A percentile compares a stretch with the other conserved stretches of the same genome.
phyloP scores from a whole-genome alignment of 2,329 filamentous ascomycete species.

The Penicillium sp. region DNA sequence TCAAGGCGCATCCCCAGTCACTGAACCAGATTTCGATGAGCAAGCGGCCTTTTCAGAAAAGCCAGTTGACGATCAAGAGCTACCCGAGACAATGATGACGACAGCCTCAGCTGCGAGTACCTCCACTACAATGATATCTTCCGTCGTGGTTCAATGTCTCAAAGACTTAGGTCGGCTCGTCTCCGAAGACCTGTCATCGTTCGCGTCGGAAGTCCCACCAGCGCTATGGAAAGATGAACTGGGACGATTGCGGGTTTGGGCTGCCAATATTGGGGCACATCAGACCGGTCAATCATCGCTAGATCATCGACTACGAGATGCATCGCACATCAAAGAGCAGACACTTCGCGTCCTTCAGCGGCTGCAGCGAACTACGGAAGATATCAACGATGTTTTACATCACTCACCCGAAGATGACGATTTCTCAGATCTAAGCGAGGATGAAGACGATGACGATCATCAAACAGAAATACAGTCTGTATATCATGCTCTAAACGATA shows the following conservation, averaged over 20 bases:
- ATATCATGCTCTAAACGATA: slow-evolving; percentile 17
- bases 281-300: slow-evolving; percentile 25
- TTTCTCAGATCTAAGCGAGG: neutral
- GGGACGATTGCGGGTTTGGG: slow-evolving; percentile 26
- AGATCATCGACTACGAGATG: slow-evolving; percentile 30
- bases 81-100: neutral
- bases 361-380: neutral
- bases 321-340: slow-evolving; percentile 19
- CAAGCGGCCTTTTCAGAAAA: neutral
- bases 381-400: slow-evolving; percentile 5
- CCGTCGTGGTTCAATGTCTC: neutral
- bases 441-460: neutral
- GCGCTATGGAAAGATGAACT: slow-evolving; percentile 18
- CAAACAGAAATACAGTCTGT: slow-evolving; percentile 16
- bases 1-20: neutral
- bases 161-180: neutral
- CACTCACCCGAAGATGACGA: neutral
- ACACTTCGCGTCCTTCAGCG: neutral
- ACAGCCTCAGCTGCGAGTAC: neutral
- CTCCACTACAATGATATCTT: neutral
- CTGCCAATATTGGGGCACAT: slow-evolving; percentile 31
- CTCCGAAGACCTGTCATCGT: neutral
- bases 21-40: neutral
- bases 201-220: neutral
- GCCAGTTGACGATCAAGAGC: neutral